Evolutionary conservation across 345 rosid genomes (phyloP).

Genomic region (Fremontodendron californicum): DNA sequence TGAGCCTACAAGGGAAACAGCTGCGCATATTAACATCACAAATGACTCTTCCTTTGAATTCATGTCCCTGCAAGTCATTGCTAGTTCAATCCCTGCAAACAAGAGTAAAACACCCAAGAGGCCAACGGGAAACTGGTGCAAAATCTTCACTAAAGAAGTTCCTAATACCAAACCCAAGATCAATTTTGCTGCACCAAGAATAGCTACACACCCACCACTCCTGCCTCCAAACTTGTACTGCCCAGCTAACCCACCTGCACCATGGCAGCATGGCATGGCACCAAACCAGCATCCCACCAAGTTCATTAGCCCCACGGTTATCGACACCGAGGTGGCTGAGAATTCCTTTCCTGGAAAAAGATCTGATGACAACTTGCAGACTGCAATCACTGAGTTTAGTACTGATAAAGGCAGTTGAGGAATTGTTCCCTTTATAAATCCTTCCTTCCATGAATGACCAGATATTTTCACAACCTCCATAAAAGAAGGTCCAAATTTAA

Average conservation of each 20-base stretch:
- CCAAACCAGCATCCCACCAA: slow-evolving; percentile 87
- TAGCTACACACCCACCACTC: slow-evolving; percentile 76
- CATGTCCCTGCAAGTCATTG: slow-evolving; percentile 78
- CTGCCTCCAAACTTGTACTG: slow-evolving; percentile 90
- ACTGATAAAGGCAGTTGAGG: slow-evolving; percentile 80
- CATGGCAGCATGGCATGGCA: slow-evolving; percentile 90
- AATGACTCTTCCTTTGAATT: slow-evolving; percentile 64
- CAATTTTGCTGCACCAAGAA: slow-evolving; percentile 61
- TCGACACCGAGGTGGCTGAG: slow-evolving; percentile 59
- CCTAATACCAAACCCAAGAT: slow-evolving; percentile 64
- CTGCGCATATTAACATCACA: slow-evolving; percentile 67
- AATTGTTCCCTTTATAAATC: slow-evolving; percentile 71
- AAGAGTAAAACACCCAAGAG: slow-evolving; percentile 63
- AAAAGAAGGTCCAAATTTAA: slow-evolving; percentile 62
- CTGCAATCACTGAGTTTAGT: slow-evolving; percentile 81
- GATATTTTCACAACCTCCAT: slow-evolving; percentile 42
- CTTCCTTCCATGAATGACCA: slow-evolving; percentile 64
- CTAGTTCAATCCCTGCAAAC: slow-evolving; percentile 75
- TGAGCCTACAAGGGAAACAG: slow-evolving; percentile 66
- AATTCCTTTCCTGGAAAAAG: slow-evolving; percentile 71
- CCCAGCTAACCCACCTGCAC: slow-evolving; percentile 85
- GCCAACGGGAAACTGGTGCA: slow-evolving; percentile 74
- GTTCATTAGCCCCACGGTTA: slow-evolving; percentile 78
- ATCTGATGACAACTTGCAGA: slow-evolving; percentile 72
- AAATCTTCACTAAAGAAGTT: slow-evolving; percentile 55